Evolutionary conservation across 805 yeast species (phyloP), one percentile per base, ranked within the genome.

Genomic region (Starmerella lactis-condensi): DNA sequence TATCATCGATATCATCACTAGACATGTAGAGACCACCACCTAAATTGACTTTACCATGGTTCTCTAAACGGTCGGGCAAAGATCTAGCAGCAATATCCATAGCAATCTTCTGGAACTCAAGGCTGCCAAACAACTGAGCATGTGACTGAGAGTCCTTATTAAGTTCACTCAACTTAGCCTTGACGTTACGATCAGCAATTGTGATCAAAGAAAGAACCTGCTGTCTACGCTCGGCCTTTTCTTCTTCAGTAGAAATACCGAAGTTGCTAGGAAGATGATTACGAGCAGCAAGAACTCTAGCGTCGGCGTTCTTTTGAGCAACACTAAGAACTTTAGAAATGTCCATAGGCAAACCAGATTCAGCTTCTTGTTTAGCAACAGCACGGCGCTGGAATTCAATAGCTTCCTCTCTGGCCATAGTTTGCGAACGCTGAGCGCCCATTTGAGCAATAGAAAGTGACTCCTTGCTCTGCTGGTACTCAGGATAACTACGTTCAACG

Each of bases 11-110:
- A 46, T 83, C 94, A 14, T 61, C 65, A 37, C 65, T 75, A 24
- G 76, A 61, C 65, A 85, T 69, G 46, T 64, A 67, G 35, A 78
- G 62, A 2, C 95, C 96, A 39, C 92, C 93, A 37, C 98, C 98
- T 39, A 85, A 56, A 47, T 79, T 64, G 44, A 81, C 60, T 51
- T 72, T 67, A 40, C 72, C 69, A 30, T 44, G 50, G 39, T 58
- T 50, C 38, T 62, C 60, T 29, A 64, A 47, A 46, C 85, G 65
- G 48, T 67, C 70, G 30, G 65, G 67, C 28, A 65, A 60, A 45
- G 70, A 69, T 39, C 66, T 65, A 49, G 75, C 76, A 2, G 94
- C 94, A 39, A 76, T 57, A 19, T 72, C 71, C 32, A 75, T 62
- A 2, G 94, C 95, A 40, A 66, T 65, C 40, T 69, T 69, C 56